A percentile compares a stretch with the other conserved stretches of the same genome.
phyloP scores from a whole-genome alignment of 129 eudicot species.

The Deinandra increscens region DNA sequence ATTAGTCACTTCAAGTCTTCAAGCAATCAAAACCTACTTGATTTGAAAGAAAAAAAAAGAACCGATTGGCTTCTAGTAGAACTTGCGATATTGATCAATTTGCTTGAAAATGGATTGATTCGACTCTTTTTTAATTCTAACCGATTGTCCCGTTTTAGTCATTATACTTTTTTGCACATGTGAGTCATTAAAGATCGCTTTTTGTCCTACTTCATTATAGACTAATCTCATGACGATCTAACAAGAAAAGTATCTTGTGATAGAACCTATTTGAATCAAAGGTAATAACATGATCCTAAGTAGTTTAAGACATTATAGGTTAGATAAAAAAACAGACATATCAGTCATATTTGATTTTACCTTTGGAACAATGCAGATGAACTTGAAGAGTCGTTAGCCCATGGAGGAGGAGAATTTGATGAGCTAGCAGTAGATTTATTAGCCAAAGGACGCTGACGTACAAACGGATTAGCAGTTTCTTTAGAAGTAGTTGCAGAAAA shows the following conservation, averaged over 20 bases:
- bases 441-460: conserved; percentile 85
- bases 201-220: not conserved
- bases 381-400: conserved; percentile 70
- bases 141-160: not conserved
- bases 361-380: conserved; percentile 68
- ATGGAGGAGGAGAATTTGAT: conserved; percentile 75
- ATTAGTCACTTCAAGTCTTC: not conserved
- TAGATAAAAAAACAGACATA: not conserved
- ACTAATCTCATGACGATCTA: not conserved
- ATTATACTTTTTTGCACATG: not conserved
- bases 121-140: not conserved
- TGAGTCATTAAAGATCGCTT: not conserved
- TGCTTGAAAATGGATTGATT: not conserved
- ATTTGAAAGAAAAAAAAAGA: not conserved
- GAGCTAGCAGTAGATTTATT: conserved; percentile 44
- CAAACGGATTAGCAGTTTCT: conserved; percentile 73
- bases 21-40: not conserved
- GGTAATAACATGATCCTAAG: not conserved
- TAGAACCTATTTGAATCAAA: not conserved
- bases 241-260: not conserved
- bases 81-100: not conserved
- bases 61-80: not conserved
- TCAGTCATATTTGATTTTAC: conserved; percentile 31
- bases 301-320: not conserved
- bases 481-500: conserved; percentile 66